Conservation (phyloP, 352 stramenopile species). For the Globisporangium perplexum region DNA sequence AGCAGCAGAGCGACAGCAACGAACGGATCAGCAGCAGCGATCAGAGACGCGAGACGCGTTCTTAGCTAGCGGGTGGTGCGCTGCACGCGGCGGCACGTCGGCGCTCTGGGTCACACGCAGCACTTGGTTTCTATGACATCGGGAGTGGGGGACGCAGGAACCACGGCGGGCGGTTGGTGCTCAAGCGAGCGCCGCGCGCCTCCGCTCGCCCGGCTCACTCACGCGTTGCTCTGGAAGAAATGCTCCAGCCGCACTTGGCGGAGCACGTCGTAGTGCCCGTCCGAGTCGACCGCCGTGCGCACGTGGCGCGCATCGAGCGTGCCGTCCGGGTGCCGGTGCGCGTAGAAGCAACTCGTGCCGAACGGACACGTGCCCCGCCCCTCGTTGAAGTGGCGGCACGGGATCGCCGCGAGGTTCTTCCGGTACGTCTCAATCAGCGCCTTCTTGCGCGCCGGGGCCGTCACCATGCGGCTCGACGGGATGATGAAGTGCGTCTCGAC, state of each 20-base stretch:
- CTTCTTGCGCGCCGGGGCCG: conserved; percentile 55
- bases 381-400: conserved; percentile 80
- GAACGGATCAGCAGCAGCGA: conserved; percentile 2
- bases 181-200: not conserved
- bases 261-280: conserved; percentile 74
- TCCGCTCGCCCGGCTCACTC: not conserved
- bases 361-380: conserved; percentile 80
- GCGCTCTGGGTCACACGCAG: not conserved
- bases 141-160: not conserved
- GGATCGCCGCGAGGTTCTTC: conserved; percentile 68
- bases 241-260: conserved; percentile 66
- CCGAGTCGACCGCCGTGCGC: conserved; percentile 61
- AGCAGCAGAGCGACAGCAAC: not conserved
- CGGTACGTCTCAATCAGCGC: conserved; percentile 65
- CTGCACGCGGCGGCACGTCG: too few relatives aligned
- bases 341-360: conserved; percentile 85
- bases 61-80: not conserved
- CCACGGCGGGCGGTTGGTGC: not conserved
- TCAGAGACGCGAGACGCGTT: not conserved
- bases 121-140: not conserved
- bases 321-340: conserved; percentile 64
- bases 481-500: conserved; percentile 82
- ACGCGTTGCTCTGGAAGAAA: conserved; percentile 36
- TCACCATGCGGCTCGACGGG: conserved; percentile 77
- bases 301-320: conserved; percentile 52